Evolutionary conservation across 352 stramenopile species (phyloP).

Genomic region (Phytophthora crassamura): DNA sequence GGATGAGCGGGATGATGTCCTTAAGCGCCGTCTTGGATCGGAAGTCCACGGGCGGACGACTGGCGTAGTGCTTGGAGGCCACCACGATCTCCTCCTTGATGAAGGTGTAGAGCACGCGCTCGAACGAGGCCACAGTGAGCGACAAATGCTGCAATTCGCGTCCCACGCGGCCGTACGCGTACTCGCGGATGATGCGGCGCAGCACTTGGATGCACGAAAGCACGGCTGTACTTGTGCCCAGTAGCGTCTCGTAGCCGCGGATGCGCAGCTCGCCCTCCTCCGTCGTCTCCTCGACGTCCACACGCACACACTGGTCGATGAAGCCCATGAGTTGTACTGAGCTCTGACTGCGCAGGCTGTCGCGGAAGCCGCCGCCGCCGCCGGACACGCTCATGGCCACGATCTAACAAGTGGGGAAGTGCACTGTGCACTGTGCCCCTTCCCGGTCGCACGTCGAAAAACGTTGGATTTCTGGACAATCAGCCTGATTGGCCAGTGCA

Average conservation of each 20-base stretch:
- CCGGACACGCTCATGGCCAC: slow-evolving; percentile 8
- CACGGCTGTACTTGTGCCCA: slow-evolving; percentile 74
- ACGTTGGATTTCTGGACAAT: too few species aligned
- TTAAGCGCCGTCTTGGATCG: slow-evolving; percentile 85
- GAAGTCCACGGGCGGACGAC: slow-evolving; percentile 69
- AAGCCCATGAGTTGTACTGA: slow-evolving; percentile 86
- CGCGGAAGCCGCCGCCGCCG: slow-evolving; percentile 18
- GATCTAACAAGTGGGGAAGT: not conserved
- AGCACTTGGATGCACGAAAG: slow-evolving; percentile 82
- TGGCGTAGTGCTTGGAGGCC: slow-evolving; percentile 69
- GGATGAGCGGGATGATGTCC: slow-evolving; percentile 89
- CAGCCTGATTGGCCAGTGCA: too few species aligned
- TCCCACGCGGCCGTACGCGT: slow-evolving; percentile 82
- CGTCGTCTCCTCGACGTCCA: slow-evolving; percentile 53
- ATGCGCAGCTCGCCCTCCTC: slow-evolving; percentile 78
- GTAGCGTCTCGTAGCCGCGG: slow-evolving; percentile 75
- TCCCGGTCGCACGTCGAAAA: slow-evolving; percentile 22
- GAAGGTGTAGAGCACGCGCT: slow-evolving; percentile 88
- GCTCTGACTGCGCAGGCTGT: slow-evolving; percentile 70
- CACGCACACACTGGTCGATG: slow-evolving; percentile 67
- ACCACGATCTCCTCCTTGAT: slow-evolving; percentile 90
- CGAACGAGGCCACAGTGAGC: slow-evolving; percentile 85
- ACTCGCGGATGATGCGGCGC: slow-evolving; percentile 87
- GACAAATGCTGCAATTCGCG: slow-evolving; percentile 88
- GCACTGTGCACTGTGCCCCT: slow-evolving; percentile 6